phyloP scores from a whole-genome alignment of 2,329 filamentous ascomycete species.

The Fonsecaea erecta region DNA sequence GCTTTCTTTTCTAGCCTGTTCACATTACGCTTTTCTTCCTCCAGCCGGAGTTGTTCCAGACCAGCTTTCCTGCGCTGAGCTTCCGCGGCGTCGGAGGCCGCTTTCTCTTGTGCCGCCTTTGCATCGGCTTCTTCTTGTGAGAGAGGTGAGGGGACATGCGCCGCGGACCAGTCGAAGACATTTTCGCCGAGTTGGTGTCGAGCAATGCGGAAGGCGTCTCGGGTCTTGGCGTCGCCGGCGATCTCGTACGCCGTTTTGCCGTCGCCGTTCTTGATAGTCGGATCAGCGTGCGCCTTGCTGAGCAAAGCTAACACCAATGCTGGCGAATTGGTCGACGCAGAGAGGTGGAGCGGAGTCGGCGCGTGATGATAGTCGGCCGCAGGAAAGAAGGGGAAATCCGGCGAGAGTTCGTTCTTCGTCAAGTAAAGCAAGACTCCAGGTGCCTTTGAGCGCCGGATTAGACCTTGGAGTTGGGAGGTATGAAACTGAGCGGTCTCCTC shows the following conservation, averaged over 20 bases:
- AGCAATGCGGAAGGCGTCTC: constrained; percentile 89
- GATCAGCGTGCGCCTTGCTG: constrained; percentile 74
- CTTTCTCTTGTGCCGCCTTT: constrained; percentile 71
- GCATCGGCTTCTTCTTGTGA: constrained; percentile 72
- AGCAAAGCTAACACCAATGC: constrained; percentile 79
- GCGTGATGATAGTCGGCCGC: constrained; percentile 71
- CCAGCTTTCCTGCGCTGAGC: constrained; percentile 73
- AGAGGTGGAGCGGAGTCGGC: constrained; percentile 81
- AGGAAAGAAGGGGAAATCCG: constrained; percentile 78
- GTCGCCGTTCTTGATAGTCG: constrained; percentile 70
- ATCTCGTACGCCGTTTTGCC: constrained; percentile 88
- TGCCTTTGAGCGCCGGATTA: constrained; percentile 87
- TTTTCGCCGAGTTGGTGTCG: constrained; percentile 78
- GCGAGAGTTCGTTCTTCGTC: constrained; percentile 70
- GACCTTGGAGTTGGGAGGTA: constrained; percentile 83
- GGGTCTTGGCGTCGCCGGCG: constrained; percentile 79
- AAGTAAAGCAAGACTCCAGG: constrained; percentile 86
- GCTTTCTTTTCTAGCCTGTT: constrained; percentile 55
- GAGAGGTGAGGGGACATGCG: constrained; percentile 73
- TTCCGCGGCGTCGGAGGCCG: constrained; percentile 70
- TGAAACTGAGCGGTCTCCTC: constrained; percentile 82
- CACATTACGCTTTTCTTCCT: constrained; percentile 56
- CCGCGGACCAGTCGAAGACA: constrained; percentile 76
- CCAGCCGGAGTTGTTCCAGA: constrained; percentile 70
- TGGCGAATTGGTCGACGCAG: constrained; percentile 77